These are phyloP conservation scores for Backusella australiensis DNA, from an alignment of 192 early-diverging fungal genomes.

Conservation along the genomic window DNA sequence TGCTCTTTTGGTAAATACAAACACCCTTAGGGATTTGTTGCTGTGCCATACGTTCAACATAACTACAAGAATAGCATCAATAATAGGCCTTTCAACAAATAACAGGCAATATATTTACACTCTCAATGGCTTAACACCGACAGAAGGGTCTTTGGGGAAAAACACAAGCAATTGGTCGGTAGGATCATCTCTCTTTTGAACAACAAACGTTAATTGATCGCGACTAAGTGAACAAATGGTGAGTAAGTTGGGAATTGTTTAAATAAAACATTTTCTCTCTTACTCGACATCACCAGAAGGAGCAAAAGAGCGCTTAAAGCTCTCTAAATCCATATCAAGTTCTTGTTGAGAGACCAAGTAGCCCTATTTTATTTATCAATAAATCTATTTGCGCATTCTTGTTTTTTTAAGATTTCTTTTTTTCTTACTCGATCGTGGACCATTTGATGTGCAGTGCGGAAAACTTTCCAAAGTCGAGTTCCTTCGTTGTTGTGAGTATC, in stretches of 20 bases:
- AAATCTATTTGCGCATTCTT: too few relatives aligned
- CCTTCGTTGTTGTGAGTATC: slow-evolving; percentile 47
- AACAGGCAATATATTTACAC: slow-evolving; percentile 53
- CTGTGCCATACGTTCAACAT: slow-evolving; percentile 77
- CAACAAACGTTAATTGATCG: slow-evolving; percentile 77
- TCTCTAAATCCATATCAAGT: slow-evolving; percentile 79
- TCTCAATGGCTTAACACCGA: slow-evolving; percentile 89
- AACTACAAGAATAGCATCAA: slow-evolving; percentile 28
- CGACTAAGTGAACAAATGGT: slow-evolving; percentile 47
- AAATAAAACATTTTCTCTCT: too few relatives aligned
- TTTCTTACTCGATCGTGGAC: slow-evolving; percentile 72
- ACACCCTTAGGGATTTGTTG: slow-evolving; percentile 83
- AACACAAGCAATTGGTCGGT: slow-evolving; percentile 86
- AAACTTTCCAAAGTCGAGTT: slow-evolving; percentile 78
- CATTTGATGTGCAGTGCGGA: slow-evolving; percentile 88
- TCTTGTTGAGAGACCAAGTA: slow-evolving; percentile 80
- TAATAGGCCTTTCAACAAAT: not conserved
- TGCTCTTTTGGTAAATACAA: slow-evolving; percentile 79
- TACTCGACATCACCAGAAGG: slow-evolving; percentile 77
- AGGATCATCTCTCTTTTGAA: slow-evolving; percentile 77
- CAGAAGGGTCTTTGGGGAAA: slow-evolving; percentile 85
- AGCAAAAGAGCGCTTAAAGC: slow-evolving; percentile 70
- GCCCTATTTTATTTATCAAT: slow-evolving; percentile 45
- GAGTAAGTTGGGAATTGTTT: not conserved
- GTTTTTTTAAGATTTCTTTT: too few relatives aligned